Evolutionary conservation across 2,329 filamentous ascomycete genomes (phyloP).

Genomic region (Hymenoscyphus linearis): DNA sequence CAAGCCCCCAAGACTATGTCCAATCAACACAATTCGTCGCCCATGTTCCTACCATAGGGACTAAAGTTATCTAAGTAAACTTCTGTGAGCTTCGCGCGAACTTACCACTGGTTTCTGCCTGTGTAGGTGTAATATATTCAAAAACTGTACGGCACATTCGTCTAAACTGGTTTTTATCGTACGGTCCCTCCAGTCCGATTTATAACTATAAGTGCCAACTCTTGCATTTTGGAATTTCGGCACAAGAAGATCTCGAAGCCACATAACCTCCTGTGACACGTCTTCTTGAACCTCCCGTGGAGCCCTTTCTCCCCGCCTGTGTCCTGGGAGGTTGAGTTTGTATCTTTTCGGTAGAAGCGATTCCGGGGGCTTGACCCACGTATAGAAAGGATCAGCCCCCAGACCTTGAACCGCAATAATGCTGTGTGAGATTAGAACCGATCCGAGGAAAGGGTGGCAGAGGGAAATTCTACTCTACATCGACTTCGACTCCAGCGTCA

Average conservation of each 20-base stretch:
- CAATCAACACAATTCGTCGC: slow-evolving; percentile 17
- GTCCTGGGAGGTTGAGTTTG: background rate
- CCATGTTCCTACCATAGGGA: slow-evolving; percentile 8
- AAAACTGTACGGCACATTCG: slow-evolving; percentile 11
- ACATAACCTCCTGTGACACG: slow-evolving; percentile 6
- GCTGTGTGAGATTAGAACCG: background rate
- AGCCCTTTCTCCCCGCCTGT: background rate
- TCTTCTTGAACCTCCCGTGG: background rate
- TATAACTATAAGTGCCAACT: slow-evolving; percentile 19
- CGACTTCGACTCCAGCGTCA: background rate
- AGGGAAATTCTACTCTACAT: background rate
- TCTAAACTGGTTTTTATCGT: slow-evolving; percentile 14
- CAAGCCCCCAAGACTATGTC: slow-evolving; percentile 16
- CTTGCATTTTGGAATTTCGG: slow-evolving; percentile 14
- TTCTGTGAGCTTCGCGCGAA: background rate
- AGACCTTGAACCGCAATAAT: background rate
- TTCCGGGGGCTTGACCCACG: background rate
- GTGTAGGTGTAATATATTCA: slow-evolving; percentile 13
- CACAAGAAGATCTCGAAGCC: slow-evolving; percentile 15
- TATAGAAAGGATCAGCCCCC: background rate
- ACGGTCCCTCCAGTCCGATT: slow-evolving; percentile 16
- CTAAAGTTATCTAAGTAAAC: slow-evolving; percentile 1
- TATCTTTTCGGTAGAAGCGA: background rate
- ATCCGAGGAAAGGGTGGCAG: background rate
- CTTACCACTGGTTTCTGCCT: slow-evolving; percentile 13